Percentiles rank a stretch among this genome's conserved stretches.
Conservation (phyloP, 176 grass and related monocot species). For the Aegilops longissima region DNA sequence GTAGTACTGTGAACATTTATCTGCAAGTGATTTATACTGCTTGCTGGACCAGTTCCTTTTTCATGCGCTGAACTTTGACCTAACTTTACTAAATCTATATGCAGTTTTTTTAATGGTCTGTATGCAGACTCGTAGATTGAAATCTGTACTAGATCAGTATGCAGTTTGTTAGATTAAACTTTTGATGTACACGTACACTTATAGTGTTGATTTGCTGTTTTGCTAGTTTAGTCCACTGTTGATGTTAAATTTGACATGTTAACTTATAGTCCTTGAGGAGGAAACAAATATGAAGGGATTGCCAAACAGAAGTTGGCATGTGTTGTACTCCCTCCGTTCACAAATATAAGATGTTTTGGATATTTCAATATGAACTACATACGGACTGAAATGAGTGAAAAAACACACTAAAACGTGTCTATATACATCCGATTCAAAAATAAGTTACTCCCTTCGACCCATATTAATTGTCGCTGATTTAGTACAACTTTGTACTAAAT, state of each 20-base stretch:
- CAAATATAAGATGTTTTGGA: too few species aligned
- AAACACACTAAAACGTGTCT: too few species aligned
- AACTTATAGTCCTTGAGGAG: neutral
- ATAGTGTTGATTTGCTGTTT: conserved; percentile 19
- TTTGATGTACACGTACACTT: neutral
- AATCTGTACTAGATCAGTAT: conserved; percentile 20
- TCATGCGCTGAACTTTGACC: neutral
- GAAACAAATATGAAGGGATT: neutral
- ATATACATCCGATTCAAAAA: too few species aligned
- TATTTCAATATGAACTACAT: too few species aligned
- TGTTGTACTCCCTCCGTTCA: too few species aligned
- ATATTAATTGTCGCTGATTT: too few species aligned
- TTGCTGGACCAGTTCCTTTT: conserved; percentile 17
- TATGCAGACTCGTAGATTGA: neutral
- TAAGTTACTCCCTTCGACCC: too few species aligned
- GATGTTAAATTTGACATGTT: conserved; percentile 9
- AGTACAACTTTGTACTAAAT: too few species aligned
- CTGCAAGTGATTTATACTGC: conserved; percentile 34
- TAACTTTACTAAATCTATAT: conserved; percentile 22
- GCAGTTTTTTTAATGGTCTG: neutral
- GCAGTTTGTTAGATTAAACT: neutral
- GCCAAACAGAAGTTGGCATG: neutral
- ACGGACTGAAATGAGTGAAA: too few species aligned
- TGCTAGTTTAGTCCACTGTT: neutral
- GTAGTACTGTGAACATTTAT: conserved; percentile 10